Base-by-base conservation (phyloP, 2,329 filamentous ascomycete genomes). In the Phyllosticta ampelicida region DNA sequence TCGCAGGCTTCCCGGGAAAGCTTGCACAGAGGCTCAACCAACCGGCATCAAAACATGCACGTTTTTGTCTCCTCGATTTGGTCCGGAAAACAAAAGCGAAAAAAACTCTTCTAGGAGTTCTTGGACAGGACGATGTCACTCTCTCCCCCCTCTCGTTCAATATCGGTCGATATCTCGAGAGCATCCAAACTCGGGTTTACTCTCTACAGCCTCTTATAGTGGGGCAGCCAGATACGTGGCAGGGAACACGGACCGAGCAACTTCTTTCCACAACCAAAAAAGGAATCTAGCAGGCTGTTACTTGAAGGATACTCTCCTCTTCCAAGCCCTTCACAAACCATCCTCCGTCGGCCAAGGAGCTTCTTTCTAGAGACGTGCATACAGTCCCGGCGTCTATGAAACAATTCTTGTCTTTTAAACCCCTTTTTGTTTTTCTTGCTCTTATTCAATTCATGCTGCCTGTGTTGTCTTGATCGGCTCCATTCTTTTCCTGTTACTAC, bases 331-430 rank as follows among this genome's bases (percentile, higher is more conserved):
- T n/a, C 36, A n/a, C 36, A n/a, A 44, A 44, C 36, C 36, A 44
- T 44, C 36, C 36, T 44, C 36, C 36, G 36, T 58, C 56, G 56
- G 51, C 53, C 54, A 44, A 54, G 48, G 56, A 51, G 56, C 51
- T 58, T 54, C 36, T 44, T 44, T 51, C 56, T 58, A 58, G 56
- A 58, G 51, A 58, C 52, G 54, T 58, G 56, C 56, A 58, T 58
- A 54, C 52, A n/a, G 26, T 29, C 52, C 56, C 56, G 56, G 56
- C 51, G 56, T 52, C 36, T 51, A 51, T 54, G 56, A 58, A 58
- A 58, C 56, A 58, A 54, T 58, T 58, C 48, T 44, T 6, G 30
- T 5, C n/a, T 44, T 44, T 44, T 3, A 16, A 5, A n/a, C 6
- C 16, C 36, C 36, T 44, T 18, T n/a, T 21, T 51, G 5, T 21